phyloP scores from a whole-genome alignment of 306 rosid species.

The Erythrophleum fordii region DNA sequence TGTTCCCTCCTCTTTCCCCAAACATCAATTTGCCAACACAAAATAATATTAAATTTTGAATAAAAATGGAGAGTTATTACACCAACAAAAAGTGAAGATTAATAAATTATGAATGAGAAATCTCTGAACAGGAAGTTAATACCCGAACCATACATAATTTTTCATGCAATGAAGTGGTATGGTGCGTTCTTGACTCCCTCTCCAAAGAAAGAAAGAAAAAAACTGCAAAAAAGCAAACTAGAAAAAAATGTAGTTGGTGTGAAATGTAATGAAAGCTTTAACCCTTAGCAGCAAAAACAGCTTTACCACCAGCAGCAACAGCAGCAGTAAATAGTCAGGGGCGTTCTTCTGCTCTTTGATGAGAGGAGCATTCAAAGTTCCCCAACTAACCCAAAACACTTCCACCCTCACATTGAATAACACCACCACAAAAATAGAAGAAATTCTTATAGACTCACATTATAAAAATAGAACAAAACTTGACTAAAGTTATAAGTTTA shows the following conservation, averaged over 20 bases:
- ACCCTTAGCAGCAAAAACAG: constrained; percentile 49
- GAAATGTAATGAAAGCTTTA: constrained; percentile 60
- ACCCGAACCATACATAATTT: constrained; percentile 82
- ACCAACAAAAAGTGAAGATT: constrained; percentile 11
- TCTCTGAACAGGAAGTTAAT: constrained; percentile 76
- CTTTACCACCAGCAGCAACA: constrained; percentile 47
- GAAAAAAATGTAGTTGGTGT: constrained; percentile 58
- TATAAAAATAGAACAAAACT: too few species aligned
- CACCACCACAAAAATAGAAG: constrained; percentile 35
- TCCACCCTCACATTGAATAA: constrained; percentile 64
- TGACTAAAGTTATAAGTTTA: too few species aligned
- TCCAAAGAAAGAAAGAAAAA: constrained; percentile 17
- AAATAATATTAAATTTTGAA: too few species aligned
- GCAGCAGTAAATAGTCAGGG: constrained; percentile 70
- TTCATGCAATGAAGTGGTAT: constrained; percentile 43
- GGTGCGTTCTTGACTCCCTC: constrained; percentile 99
- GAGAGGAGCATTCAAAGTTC: constrained; percentile 71
- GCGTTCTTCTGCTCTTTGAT: constrained; percentile 53
- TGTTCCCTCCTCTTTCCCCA: too few species aligned
- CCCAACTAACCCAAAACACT: constrained; percentile 65
- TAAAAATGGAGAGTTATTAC: neutral
- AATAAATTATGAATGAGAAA: constrained; percentile 36
- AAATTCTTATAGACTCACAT: too few species aligned
- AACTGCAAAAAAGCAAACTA: neutral
- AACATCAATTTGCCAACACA: too few species aligned